Conservation (phyloP, 2,329 filamentous ascomycete species). For the Sordariomycetes sp. region DNA sequence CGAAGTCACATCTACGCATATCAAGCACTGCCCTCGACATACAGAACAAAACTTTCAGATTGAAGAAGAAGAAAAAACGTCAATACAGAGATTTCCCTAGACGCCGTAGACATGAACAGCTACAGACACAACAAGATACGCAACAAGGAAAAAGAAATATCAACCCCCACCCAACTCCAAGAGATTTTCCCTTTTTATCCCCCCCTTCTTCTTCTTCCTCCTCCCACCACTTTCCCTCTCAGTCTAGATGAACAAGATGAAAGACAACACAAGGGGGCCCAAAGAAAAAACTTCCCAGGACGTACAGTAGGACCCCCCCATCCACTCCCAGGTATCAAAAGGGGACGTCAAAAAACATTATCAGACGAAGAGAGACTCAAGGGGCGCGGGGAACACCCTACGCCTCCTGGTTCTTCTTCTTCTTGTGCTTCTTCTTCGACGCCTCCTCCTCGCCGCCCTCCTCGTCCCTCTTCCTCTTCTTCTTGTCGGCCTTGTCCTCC, state of each 20-base stretch:
- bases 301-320: not conserved
- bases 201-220: not conserved
- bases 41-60: not conserved
- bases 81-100: not conserved
- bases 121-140: not conserved
- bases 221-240: too few species aligned
- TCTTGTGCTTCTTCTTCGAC: conserved; percentile 45
- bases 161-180: not conserved
- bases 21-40: not conserved
- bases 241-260: not conserved
- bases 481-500: conserved; percentile 39
- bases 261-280: not conserved
- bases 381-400: not conserved
- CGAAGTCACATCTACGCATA: not conserved
- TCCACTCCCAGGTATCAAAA: not conserved
- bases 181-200: not conserved
- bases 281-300: too few species aligned
- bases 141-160: not conserved
- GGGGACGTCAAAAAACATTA: not conserved
- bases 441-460: conserved; percentile 15
- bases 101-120: not conserved
- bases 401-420: conserved; percentile 22
- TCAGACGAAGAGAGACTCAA: not conserved
- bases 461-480: conserved; percentile 42
- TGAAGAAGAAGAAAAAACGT: not conserved